Evolutionary conservation across 768 basidiomycete species (phyloP).

Genomic region (Amanita rubescens): DNA sequence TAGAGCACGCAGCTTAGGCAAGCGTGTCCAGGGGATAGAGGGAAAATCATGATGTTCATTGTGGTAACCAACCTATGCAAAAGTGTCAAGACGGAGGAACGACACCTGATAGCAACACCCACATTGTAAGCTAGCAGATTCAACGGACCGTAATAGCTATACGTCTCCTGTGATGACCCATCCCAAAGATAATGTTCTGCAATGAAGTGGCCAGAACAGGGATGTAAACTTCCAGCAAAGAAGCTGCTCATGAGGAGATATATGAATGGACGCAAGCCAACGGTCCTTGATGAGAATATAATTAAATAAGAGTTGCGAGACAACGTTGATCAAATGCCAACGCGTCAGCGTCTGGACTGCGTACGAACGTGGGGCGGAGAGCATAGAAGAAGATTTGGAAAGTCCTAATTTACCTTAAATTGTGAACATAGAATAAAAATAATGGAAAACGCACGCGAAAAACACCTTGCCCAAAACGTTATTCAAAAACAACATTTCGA

Average conservation of each 20-base stretch:
- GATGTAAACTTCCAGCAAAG: conserved; percentile 95
- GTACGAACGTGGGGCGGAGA: conserved; percentile 88
- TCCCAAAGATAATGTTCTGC: conserved; percentile 97
- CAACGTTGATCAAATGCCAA: conserved; percentile 83
- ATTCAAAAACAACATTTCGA: conserved; percentile 83
- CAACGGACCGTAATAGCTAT: conserved; percentile 90
- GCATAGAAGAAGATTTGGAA: conserved; percentile 99
- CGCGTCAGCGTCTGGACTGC: conserved; percentile 68
- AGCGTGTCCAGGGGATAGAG: conserved; percentile 89
- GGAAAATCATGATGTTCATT: conserved; percentile 99
- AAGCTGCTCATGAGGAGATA: conserved; percentile 89
- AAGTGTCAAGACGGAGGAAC: background rate
- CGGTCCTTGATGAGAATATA: conserved; percentile 45
- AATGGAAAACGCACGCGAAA: conserved; percentile 65
- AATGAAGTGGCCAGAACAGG: conserved; percentile 96
- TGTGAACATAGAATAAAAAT: conserved; percentile 17
- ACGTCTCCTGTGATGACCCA: conserved; percentile 89
- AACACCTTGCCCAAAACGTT: conserved; percentile 98
- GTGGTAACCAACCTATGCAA: conserved; percentile 92
- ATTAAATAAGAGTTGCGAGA: conserved; percentile 66
- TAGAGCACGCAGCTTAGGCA: conserved; percentile 72
- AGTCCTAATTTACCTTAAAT: conserved; percentile 43
- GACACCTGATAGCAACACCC: conserved; percentile 19
- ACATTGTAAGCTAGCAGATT: conserved; percentile 94
- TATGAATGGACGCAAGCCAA: conserved; percentile 45